Evolutionary conservation across 805 yeast genomes (phyloP), one percentile per base, ranked within the genome.

Genomic region (Saccharomycopsis selenospora): DNA sequence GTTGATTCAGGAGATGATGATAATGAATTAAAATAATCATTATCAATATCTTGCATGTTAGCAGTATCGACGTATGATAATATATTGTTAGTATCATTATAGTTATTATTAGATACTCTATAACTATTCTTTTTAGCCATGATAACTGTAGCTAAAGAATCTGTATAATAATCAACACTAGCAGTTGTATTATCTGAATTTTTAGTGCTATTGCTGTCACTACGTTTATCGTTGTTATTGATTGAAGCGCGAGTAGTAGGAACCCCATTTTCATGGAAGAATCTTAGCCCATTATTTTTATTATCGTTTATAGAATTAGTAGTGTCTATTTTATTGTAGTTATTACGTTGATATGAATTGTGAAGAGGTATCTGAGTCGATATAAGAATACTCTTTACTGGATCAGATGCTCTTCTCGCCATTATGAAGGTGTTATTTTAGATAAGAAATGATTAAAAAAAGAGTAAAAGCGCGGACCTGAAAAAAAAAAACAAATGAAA

Each of bases 61-160:
- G 33, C 13, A 7, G 54, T 36, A 47, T 42, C 41, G 7, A 49
- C 47, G 10, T 33, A 33, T 7, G 38, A 33, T n/a, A n/a, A n/a
- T n/a, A n/a, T n/a, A 5, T 17, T 17, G 20, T 33, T 17, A 14
- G 38, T 14, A 14, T 7, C 38, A 6, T 17, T 14, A 14, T 6
- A 7, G 18, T 14, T 33, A 14, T 33, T 33, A 5, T 7, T 10
- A 20, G 38, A 33, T 20, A 36, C 42, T n/a, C 38, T 42, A 44
- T 41, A 51, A 30, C 55, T 51, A 40, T 45, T 29, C 30, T 46
- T 51, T 43, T 51, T 51, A 2, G 55, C 55, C 36, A 38, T 28
- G 11, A 51, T 44, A 28, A 51, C 55, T 17, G 33, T 23, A n/a
- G 50, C 52, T 20, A 51, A 40, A 8, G 54, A 43, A 46, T 42